Evolutionary conservation across 2,329 filamentous ascomycete genomes (phyloP), one percentile per base, ranked within the genome.

Genomic region (Mycosphaerelloides madeirae): DNA sequence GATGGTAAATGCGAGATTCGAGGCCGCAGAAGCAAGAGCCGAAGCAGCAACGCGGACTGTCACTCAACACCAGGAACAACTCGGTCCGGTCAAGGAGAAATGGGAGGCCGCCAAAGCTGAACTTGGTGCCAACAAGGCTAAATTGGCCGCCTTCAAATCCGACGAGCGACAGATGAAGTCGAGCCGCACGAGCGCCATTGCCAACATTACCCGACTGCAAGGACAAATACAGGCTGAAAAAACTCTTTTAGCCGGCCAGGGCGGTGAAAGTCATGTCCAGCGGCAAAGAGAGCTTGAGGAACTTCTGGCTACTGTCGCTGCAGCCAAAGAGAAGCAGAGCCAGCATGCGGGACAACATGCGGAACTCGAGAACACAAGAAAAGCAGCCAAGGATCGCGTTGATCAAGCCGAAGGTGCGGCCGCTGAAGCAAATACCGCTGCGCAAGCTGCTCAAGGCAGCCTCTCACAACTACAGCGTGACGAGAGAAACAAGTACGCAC

Each of bases 261-360:
- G 85, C 55, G 87, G 88, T 29, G 85, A 84, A 19, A 79, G 78
- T 18, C 80, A 85, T 58, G 72, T 78, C 7, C 71, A 75, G 50
- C 87, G 81, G 19, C 11, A 25, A 6, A 20, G 15, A n/a, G 31
- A 40, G 15, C 37, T 45, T 7, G 25, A 45, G 34, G 31, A 29
- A n/a, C 65, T 69, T n/a, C 53, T 69, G 12, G 61, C 65, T 9
- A 16, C 29, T 11, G 37, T 31, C 7, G 18, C 22, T n/a, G 15
- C 29, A 14, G 37, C 36, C 22, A 40, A 36, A 14, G 63, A 61
- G 35, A 43, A 31, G 3, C 65, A 69, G n/a, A 52, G 70, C 7
- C 60, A 66, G 11, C 73, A 78, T 53, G 59, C 65, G 38, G 50
- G 54, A n/a, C 62, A 59, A 14, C 52, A 60, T 19, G 48, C 54